Evolutionary conservation across 805 yeast genomes (phyloP), one percentile per base, ranked within the genome.

Genomic region (Monosporozyma siamensis): DNA sequence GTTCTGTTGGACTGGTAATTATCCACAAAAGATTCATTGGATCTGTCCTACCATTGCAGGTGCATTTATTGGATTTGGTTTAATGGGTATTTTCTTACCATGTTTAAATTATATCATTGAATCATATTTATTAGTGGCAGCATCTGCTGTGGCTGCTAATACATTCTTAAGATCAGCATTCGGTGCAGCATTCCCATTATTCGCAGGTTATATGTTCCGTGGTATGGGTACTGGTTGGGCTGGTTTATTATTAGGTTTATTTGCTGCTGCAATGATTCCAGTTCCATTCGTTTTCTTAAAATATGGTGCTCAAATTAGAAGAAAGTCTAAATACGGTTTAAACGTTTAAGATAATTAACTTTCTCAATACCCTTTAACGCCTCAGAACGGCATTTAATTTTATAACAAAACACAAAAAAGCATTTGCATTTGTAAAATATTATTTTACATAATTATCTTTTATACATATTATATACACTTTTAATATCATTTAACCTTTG

Each of bases 1-100:
- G 95, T 70, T 88, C 60, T 76, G 84, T 44, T 88, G 95, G 95
- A 68, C 90, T 8, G 95, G 95, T 57, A 73, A 76, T 48, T 88
- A 79, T 62, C 80, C 75, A 39, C 62, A 79, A 27, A 63, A 63
- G 34, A 75, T 85, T 30, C 95, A 81, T 57, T 88, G 90, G 90
- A 80, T 78, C 53, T 84, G 75, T n/a, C 92, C 94, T 32, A 73
- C 82, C 2, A 63, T 76, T 23, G 77, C 84, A 23, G 82, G 85
- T 48, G 46, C 74, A 3, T 71, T 80, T 54, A 71, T 76, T 30
- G 89, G 88, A 10, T 75, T 72, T 48, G 94, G 90, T 30, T 64
- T 82, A 44, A 66, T 81, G 48, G 69, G 77, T 34, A 76, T 84
- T 44, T 84, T 84, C 67, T 66, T 80, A 49, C 77, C 87, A 9